A percentile compares a stretch with the other conserved stretches of the same genome.
These are phyloP conservation scores for Arctium lappa DNA, from an alignment of 129 eudicot genomes.

Conservation along the genomic window DNA sequence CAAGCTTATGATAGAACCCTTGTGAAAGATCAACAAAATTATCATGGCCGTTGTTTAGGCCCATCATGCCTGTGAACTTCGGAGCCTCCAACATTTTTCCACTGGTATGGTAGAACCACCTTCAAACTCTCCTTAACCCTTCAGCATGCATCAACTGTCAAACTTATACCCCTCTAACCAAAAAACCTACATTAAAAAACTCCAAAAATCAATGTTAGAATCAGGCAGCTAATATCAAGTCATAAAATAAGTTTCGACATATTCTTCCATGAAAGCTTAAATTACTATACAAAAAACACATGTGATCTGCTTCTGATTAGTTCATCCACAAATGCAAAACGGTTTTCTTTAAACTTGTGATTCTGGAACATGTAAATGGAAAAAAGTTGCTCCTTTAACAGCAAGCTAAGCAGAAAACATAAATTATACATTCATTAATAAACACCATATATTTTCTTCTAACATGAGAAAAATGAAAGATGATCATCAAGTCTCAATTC, in stretches of 20 bases:
- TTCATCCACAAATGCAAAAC: too few species aligned
- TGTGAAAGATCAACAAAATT: slow-evolving; percentile 57
- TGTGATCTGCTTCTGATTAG: too few species aligned
- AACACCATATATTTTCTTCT: too few species aligned
- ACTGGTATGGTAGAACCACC: background rate
- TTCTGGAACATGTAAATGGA: background rate
- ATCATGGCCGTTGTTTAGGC: slow-evolving; percentile 55
- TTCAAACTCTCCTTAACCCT: slow-evolving; percentile 23
- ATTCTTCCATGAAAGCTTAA: background rate
- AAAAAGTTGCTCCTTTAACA: background rate
- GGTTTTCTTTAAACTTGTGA: background rate
- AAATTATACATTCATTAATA: too few species aligned
- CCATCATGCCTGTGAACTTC: slow-evolving; percentile 81
- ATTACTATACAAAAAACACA: background rate
- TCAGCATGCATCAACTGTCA: slow-evolving; percentile 36
- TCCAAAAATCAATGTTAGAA: background rate
- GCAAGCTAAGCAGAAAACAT: background rate
- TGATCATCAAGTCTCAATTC: background rate
- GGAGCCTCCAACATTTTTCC: slow-evolving; percentile 84
- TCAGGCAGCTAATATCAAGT: too few species aligned
- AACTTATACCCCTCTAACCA: slow-evolving; percentile 6
- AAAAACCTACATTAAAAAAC: slow-evolving; percentile 9
- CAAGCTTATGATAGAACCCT: slow-evolving; percentile 72
- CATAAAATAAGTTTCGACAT: too few species aligned
- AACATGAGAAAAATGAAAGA: too few species aligned